Evolutionary conservation across 345 rosid genomes (phyloP).

Genomic region (Melaleuca alternifolia): DNA sequence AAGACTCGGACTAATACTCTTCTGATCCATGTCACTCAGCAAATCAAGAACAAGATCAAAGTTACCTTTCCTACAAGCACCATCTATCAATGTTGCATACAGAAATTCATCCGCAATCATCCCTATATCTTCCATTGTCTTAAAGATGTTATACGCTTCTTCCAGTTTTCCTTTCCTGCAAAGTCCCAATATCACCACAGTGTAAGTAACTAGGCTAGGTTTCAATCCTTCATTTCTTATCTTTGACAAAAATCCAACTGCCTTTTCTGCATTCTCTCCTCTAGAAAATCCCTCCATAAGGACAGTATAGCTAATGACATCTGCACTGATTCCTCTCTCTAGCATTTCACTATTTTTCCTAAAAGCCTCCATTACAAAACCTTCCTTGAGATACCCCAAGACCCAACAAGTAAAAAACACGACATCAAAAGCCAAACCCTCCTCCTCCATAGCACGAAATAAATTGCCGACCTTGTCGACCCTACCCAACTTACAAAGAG

Average conservation of each 20-base stretch:
- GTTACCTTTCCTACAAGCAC: constrained; percentile 48
- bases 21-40: constrained; percentile 65
- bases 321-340: constrained; percentile 31
- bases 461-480: constrained; percentile 36
- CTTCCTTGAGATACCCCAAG: constrained; percentile 33
- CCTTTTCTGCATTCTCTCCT: constrained; percentile 29
- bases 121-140: constrained; percentile 40
- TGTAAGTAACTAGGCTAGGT: constrained; percentile 52
- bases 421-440: constrained; percentile 50
- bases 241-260: constrained; percentile 43
- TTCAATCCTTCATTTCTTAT: constrained; percentile 46
- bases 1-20: constrained; percentile 46
- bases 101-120: constrained; percentile 50
- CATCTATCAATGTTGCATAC: constrained; percentile 68
- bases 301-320: constrained; percentile 43
- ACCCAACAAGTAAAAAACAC: constrained; percentile 67
- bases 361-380: constrained; percentile 37
- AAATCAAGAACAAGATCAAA: constrained; percentile 33
- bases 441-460: constrained; percentile 34
- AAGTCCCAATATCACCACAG: constrained; percentile 46
- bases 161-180: constrained; percentile 52
- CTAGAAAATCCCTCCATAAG: constrained; percentile 52
- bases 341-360: constrained; percentile 37
- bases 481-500: constrained; percentile 56
- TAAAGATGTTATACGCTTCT: constrained; percentile 46